Conservation (phyloP, 345 rosid species). For the Dovyalis caffra region DNA sequence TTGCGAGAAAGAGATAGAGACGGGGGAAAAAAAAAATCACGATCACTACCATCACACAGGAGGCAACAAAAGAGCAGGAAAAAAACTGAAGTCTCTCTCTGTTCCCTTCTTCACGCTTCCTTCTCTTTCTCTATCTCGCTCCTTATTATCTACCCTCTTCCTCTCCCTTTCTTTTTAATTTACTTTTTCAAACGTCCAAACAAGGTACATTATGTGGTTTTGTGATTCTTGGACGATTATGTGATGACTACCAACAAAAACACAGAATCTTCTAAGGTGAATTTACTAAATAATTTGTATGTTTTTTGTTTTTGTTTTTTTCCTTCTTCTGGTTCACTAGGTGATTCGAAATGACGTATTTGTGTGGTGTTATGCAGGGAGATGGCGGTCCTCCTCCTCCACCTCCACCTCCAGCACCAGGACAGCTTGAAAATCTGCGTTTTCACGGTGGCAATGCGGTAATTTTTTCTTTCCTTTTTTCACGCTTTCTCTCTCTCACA, state of each 20-base stretch:
- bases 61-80: not conserved
- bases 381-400: conserved; percentile 7
- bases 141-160: not conserved
- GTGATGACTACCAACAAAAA: conserved; percentile 22
- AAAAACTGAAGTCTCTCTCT: not conserved
- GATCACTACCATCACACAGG: not conserved
- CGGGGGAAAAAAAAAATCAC: not conserved
- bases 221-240: conserved; percentile 5
- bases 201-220: conserved; percentile 14
- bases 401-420: conserved; percentile 16
- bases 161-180: not conserved
- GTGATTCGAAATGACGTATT: not conserved
- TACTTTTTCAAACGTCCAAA: not conserved
- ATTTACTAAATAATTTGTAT: conserved; percentile 4
- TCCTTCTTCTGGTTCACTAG: not conserved
- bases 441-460: conserved; percentile 15
- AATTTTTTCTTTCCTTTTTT: not conserved
- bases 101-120: conserved; percentile 7
- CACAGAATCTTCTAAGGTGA: conserved; percentile 45
- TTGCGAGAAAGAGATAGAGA: not conserved
- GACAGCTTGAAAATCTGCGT: conserved; percentile 10
- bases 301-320: not conserved
- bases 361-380: conserved; percentile 12
- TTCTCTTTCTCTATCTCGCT: not conserved
- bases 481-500: not conserved